Base-by-base conservation (phyloP, 495 filamentous ascomycete species). In the Choiromyces venosus region DNA sequence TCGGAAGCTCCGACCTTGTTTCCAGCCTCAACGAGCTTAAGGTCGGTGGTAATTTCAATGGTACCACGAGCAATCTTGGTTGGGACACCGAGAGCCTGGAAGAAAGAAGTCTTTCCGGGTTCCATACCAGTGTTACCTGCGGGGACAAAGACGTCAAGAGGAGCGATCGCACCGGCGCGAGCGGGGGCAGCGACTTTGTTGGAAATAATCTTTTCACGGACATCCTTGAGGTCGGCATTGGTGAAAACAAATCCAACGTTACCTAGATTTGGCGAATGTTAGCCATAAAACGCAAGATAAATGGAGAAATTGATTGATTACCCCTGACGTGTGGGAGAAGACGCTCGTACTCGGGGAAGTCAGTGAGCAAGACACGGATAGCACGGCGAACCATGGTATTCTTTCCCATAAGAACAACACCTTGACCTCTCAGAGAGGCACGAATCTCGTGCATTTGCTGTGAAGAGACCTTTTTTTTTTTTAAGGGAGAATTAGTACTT, bases 391-490 rank as follows among this genome's bases (percentile, higher is more conserved):
- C 93, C 94, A 98, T 98, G 83, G 94, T 98, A 88, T 99, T 99
- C 90, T 99, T 99, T 82, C 95, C 95, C 95, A 99, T 99, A 85
- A 98, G 88, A 76, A 98, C 93, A 79, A 97, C 90, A 85, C 88
- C 94, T 83, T 96, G 86, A 52, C 91, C 90, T 84, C 94, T 91
- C 83, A 97, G 89, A 81, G 90, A 85, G 80, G 89, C 86, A 85
- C 95, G 91, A 84, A 98, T 98, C 89, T 99, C 95, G 91, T 99
- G 95, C 95, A 99, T 99, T 90, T 99, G 95, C 90, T 99, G 95
- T 71, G 95, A 99, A 84, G 90, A 91, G 85, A 92, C 85, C 86
- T 81, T 35, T 72, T 66, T 44, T 73, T 35, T 35, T 40, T 37
- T 66, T 69, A 70, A 72, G 18, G 61, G 25, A 66, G 35, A 46